These are phyloP conservation scores for Fallopia convolvulus DNA, from an alignment of 148 eudicot species.

Conservation along the genomic window DNA sequence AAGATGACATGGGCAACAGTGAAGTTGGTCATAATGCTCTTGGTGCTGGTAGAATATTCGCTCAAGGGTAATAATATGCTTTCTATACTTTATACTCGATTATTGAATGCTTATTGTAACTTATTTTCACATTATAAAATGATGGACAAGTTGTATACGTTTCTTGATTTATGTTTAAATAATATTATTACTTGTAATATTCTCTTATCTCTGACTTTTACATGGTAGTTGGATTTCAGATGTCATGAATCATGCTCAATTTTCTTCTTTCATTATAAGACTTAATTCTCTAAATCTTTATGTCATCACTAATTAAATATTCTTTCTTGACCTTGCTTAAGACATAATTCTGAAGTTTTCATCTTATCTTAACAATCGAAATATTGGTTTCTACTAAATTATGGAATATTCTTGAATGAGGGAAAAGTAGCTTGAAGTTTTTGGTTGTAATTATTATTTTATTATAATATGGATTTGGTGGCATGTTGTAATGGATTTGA, in stretches of 20 bases:
- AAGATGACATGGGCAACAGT: constrained; percentile 99
- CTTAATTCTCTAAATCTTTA: neutral
- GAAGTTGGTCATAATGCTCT: constrained; percentile 99
- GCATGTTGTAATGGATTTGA: neutral
- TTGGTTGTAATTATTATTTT: too few species aligned
- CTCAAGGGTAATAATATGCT: constrained; percentile 63
- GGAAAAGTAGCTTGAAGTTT: too few species aligned
- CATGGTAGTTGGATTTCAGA: neutral
- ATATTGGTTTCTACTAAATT: neutral
- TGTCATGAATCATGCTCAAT: neutral
- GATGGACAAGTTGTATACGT: neutral
- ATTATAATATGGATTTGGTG: neutral
- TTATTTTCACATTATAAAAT: neutral
- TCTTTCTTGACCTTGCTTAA: neutral
- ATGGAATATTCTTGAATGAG: neutral
- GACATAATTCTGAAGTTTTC: neutral
- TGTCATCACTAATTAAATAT: neutral
- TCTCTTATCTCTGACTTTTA: neutral
- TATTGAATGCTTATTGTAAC: neutral
- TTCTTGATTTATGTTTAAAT: neutral
- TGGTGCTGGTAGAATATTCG: constrained; percentile 87
- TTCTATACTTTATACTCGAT: neutral
- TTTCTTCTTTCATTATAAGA: neutral
- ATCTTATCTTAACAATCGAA: neutral
- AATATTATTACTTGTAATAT: neutral